Evolutionary conservation across 768 basidiomycete genomes (phyloP), one percentile per base, ranked within the genome.

Genomic region (Kwoniella shandongensis): DNA sequence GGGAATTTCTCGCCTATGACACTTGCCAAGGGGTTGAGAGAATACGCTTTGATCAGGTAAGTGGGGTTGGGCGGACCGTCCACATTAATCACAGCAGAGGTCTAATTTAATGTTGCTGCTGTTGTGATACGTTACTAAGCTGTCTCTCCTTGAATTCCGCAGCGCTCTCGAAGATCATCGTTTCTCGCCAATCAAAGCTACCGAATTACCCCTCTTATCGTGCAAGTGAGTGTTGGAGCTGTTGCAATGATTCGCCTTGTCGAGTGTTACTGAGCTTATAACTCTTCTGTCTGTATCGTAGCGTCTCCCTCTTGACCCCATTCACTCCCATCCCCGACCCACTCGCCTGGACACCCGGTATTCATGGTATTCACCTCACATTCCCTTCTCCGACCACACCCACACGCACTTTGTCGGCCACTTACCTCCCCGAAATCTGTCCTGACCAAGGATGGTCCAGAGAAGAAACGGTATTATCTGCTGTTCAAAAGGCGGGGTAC

Each of bases 401-500:
- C 2, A 30, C 35, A 85, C 79, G 65, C 3, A 56, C 81, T 0
- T 85, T 93, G 66, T 83, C 85, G 11, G 92, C 93, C 7, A 92
- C 90, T 0, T 99, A 93, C 78, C 82, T 99, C 11, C 96, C 96
- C 4, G 86, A 97, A 52, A 88, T 99, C 57, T 87, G 89, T 40
- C 83, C 86, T 0, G 89, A 91, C 35, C 94, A 98, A 76, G 92
- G 90, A 6, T 99, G 96, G 96, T 84, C 86, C 60, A 88, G 88
- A 81, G 79, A 87, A 56, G 88, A 96, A 76, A 87, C 94, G 6
- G 79, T 99, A 36, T 86, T 93, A 66, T 91, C 86, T 66, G 91
- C 92, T 26, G 91, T 98, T 62, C 83, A 84, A 61, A 99, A 99
- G 78, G 89, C 93, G 3, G 96, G 92, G 2, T 98, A 70, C 40